Evolutionary conservation across 345 rosid genomes (phyloP), one percentile per base, ranked within the genome.

Genomic region (Gossypium stocksii): DNA sequence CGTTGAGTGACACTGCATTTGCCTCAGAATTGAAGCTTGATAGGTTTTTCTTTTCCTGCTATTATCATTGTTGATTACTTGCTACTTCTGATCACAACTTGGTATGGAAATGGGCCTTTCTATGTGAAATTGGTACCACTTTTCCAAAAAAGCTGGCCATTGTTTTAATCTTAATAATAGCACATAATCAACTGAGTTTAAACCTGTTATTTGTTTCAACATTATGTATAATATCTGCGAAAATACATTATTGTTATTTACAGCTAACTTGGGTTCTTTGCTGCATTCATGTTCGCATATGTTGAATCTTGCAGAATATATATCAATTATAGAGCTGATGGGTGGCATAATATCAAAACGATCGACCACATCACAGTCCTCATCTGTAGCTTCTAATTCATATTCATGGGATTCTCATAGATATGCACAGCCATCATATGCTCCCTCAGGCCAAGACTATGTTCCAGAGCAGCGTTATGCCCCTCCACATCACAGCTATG

Each of bases 341-440:
- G 94, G 94, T 72, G 90, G 90, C 60, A 68, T 49, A 74, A 20
- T 71, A 74, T 85, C 92, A 29, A 88, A 82, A 84, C 84, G 86
- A 13, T 44, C 72, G 34, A 61, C 77, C 60, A 34, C 80, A 2
- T 74, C 51, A 13, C 78, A 73, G 13, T 63, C 82, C 73, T 81
- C 82, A 48, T 77, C 81, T 14, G 66, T 38, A n/a, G 76, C 70
- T 15, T 75, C 94, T 59, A 75, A 76, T 80, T 83, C 90, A 57
- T 65, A 75, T 57, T 62, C 90, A 17, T 76, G 86, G 91, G 78
- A 43, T 76, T 63, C 71, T 73, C 73, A 77, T 38, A 60, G 77
- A 74, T 84, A 86, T 81, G 82, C 83, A 1, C 86, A 65, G 65
- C 74, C 85, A 15, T 76, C 85, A 61, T 84, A 82, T 83, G 72